phyloP scores from a whole-genome alignment of 352 stramenopile genomes.

The Stephanocyclus meneghinianus region DNA sequence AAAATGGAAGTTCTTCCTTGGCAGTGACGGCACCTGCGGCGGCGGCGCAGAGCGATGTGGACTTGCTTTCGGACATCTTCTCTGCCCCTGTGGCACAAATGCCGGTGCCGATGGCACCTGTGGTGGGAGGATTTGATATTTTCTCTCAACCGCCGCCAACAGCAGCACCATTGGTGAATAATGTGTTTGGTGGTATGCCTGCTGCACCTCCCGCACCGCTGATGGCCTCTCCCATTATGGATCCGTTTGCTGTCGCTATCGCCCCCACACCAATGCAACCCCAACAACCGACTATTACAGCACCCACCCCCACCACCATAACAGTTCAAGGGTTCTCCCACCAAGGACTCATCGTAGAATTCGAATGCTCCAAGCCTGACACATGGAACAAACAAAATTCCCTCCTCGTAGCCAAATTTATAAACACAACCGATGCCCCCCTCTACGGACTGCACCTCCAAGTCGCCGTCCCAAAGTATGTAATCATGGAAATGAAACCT shows the following conservation, averaged over 20 bases:
- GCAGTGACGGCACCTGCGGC: conserved; percentile 26
- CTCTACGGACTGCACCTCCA: conserved; percentile 92
- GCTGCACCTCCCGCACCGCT: conserved; percentile 44
- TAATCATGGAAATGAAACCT: conserved; percentile 97
- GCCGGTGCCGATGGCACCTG: conserved; percentile 26
- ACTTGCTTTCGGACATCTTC: conserved; percentile 92
- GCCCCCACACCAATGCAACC: conserved; percentile 17
- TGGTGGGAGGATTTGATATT: conserved; percentile 54
- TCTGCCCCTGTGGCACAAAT: conserved; percentile 50
- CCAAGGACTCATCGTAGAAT: conserved; percentile 90
- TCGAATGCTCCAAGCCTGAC: conserved; percentile 89
- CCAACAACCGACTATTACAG: conserved; percentile 23
- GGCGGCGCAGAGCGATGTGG: conserved; percentile 76
- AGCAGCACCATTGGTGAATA: conserved; percentile 32
- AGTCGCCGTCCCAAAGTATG: conserved; percentile 95
- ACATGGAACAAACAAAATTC: conserved; percentile 89
- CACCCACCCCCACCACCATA: conserved; percentile 43
- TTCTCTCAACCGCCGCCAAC: conserved; percentile 43
- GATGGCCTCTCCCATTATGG: conserved; percentile 20
- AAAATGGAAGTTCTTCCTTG: conserved; percentile 38
- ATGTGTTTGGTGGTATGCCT: conserved; percentile 57
- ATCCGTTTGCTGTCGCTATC: conserved; percentile 31
- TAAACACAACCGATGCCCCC: conserved; percentile 87
- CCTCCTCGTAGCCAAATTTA: conserved; percentile 89
- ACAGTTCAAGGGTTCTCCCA: conserved; percentile 92